These are phyloP conservation scores for Psilocybe cyanescens DNA, from an alignment of 768 basidiomycete species.

Conservation along the genomic window DNA sequence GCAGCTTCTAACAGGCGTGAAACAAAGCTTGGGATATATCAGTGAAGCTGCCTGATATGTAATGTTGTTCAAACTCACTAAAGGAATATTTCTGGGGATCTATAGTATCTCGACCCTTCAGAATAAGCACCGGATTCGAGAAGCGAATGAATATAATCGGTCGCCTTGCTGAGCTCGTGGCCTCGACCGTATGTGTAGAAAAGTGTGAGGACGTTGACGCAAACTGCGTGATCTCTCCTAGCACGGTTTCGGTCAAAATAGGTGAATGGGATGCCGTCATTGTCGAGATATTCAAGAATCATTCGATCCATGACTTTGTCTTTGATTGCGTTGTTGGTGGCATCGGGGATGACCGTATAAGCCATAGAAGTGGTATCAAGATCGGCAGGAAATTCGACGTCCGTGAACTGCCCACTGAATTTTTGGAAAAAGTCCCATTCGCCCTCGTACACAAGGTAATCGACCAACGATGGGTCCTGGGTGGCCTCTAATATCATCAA, in stretches of 20 bases:
- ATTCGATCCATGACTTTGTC: not conserved
- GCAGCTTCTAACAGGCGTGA: not conserved
- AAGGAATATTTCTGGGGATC: not conserved
- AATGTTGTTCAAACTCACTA: not conserved
- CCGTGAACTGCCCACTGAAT: not conserved
- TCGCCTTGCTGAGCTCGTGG: not conserved
- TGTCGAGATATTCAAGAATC: not conserved
- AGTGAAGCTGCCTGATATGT: not conserved
- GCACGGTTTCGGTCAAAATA: conserved; percentile 1
- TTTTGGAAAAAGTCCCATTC: not conserved
- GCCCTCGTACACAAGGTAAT: not conserved
- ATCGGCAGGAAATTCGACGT: not conserved
- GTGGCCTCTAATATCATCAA: not conserved
- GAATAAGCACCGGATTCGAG: not conserved
- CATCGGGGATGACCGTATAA: not conserved
- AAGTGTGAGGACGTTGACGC: not conserved
- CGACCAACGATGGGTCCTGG: not conserved
- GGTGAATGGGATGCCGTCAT: not conserved
- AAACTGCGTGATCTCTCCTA: not conserved
- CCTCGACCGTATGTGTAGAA: conserved; percentile 1
- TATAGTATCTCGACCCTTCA: conserved; percentile 2
- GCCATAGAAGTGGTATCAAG: conserved; percentile 1
- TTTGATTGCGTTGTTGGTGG: not conserved
- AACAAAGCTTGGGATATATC: not conserved
- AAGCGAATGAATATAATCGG: not conserved